These are phyloP conservation scores for Malus asiatica DNA, from an alignment of 306 rosid species.

Conservation along the genomic window DNA sequence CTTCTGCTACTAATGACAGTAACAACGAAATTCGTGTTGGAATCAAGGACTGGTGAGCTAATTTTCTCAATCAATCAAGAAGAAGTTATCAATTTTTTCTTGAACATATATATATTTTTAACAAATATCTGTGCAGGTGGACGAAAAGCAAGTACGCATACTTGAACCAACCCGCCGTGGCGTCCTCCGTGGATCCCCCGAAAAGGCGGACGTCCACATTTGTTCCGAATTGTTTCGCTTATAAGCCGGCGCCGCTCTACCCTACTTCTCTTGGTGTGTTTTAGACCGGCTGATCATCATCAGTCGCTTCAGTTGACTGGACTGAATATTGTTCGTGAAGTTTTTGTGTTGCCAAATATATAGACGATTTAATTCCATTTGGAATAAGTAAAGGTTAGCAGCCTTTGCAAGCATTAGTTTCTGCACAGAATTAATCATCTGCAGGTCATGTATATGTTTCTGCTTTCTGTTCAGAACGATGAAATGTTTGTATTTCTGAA, in stretches of 20 bases:
- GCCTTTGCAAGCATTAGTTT: background rate
- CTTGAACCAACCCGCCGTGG: slow-evolving; percentile 68
- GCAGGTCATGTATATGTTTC: background rate
- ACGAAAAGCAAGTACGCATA: slow-evolving; percentile 83
- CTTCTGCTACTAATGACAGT: slow-evolving; percentile 5
- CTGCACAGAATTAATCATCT: background rate
- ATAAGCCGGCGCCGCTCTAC: slow-evolving; percentile 41
- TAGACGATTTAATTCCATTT: background rate
- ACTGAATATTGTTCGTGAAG: background rate
- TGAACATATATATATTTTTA: too few species aligned
- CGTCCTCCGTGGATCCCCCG: slow-evolving; percentile 40
- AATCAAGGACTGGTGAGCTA: slow-evolving; percentile 77
- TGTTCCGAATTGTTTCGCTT: slow-evolving; percentile 42
- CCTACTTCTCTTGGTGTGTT: slow-evolving; percentile 69
- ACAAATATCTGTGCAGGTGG: slow-evolving; percentile 54
- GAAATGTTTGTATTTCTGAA: background rate
- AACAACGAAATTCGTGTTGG: slow-evolving; percentile 50
- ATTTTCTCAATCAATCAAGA: background rate
- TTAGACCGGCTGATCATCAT: slow-evolving; percentile 19
- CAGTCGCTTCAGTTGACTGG: slow-evolving; percentile 5
- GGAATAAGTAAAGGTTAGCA: background rate
- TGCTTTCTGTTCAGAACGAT: background rate
- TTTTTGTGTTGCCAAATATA: background rate
- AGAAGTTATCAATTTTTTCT: background rate
- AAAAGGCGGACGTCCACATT: slow-evolving; percentile 44